A percentile compares a stretch with the other conserved stretches of the same genome.
Conservation (phyloP, 1,284 basidiomycete genomes). For the Takashimella tepidaria region DNA sequence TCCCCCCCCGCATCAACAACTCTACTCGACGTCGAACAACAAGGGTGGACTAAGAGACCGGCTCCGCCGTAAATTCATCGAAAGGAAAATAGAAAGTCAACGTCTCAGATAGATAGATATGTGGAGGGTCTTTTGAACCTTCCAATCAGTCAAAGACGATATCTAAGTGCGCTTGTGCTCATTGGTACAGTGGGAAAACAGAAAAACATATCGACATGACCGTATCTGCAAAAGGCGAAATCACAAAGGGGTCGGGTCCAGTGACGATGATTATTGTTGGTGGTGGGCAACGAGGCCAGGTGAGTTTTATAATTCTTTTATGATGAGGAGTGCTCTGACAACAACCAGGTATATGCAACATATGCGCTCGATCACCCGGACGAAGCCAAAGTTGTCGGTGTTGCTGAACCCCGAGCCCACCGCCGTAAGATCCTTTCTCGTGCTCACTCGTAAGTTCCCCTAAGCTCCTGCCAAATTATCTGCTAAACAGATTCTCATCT, state of each 20-base stretch:
- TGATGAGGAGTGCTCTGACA: neutral
- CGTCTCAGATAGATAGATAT: too few species aligned
- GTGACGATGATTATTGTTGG: slow-evolving; percentile 59
- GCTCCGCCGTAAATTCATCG: too few species aligned
- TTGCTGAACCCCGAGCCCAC: slow-evolving; percentile 70
- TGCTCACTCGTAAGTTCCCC: slow-evolving; percentile 47
- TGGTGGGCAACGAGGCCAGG: slow-evolving; percentile 73
- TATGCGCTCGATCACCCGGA: slow-evolving; percentile 61
- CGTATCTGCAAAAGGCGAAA: too few species aligned
- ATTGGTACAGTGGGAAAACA: too few species aligned
- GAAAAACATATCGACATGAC: slow-evolving; percentile 6
- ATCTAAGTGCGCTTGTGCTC: too few species aligned
- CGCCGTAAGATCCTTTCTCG: slow-evolving; percentile 59
- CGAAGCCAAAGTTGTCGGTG: slow-evolving; percentile 67
- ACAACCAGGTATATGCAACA: slow-evolving; percentile 62
- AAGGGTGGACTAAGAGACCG: too few species aligned
- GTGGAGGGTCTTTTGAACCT: too few species aligned
- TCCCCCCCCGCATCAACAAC: too few species aligned
- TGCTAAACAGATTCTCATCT: neutral
- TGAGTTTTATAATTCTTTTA: too few species aligned
- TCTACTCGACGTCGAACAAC: too few species aligned
- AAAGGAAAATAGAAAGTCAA: too few species aligned
- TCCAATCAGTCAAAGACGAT: too few species aligned
- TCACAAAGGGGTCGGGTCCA: slow-evolving; percentile 47
- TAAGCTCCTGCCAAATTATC: neutral